Percentiles rank a stretch among this genome's conserved stretches.
These are phyloP conservation scores for Penicillium atrosanguineum DNA, from an alignment of 495 filamentous ascomycete genomes.

Conservation along the genomic window DNA sequence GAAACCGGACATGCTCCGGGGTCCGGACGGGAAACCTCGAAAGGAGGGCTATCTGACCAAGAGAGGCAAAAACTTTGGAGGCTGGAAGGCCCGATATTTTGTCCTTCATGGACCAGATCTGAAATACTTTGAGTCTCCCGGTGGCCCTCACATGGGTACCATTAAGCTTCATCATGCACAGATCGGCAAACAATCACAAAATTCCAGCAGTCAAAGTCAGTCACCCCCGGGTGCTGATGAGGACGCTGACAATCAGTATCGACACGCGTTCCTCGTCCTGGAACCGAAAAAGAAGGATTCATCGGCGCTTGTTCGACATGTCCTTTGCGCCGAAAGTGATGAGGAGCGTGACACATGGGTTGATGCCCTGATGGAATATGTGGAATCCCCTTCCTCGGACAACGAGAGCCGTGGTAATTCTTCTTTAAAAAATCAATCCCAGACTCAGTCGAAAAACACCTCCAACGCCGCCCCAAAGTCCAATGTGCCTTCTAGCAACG, in stretches of 20 bases:
- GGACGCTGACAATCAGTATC: constrained; percentile 88
- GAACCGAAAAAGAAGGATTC: constrained; percentile 98
- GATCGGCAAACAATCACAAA: constrained; percentile 84
- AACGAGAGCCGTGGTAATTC: constrained; percentile 29
- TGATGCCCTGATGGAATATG: constrained; percentile 81
- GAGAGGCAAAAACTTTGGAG: constrained; percentile 95
- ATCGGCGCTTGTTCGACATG: constrained; percentile 84
- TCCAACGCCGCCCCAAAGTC: constrained; percentile 23
- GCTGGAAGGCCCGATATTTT: constrained; percentile 98
- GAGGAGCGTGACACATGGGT: constrained; percentile 93
- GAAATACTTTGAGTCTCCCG: constrained; percentile 87
- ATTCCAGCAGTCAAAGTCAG: constrained; percentile 46
- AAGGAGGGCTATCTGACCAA: constrained; percentile 96
- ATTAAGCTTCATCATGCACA: constrained; percentile 90
- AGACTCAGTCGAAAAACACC: constrained; percentile 13
- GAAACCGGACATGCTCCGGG: constrained; percentile 38
- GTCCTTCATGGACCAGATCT: constrained; percentile 84
- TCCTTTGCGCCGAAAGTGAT: constrained; percentile 93
- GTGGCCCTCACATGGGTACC: constrained; percentile 84
- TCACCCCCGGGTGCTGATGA: constrained; percentile 62
- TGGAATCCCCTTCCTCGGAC: constrained; percentile 68
- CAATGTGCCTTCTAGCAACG: constrained; percentile 25
- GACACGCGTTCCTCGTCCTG: constrained; percentile 91
- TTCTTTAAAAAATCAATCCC: constrained; percentile 24
- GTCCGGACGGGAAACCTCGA: constrained; percentile 62